Conservation (phyloP, 106 monocot species). For the Hemerocallis citrina region DNA sequence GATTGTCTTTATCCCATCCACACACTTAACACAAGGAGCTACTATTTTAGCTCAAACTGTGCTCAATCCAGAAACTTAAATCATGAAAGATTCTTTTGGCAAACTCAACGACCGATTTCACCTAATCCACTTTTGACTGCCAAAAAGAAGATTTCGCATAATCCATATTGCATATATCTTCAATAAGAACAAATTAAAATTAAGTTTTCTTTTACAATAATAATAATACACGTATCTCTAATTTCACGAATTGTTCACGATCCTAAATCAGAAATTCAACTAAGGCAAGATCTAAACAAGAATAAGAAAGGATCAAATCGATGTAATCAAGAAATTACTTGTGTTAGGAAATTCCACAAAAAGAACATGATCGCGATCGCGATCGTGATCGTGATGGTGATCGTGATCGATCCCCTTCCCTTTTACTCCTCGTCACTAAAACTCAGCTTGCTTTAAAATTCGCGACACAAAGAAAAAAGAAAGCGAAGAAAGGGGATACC, state of each 20-base stretch:
- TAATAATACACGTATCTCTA: not conserved
- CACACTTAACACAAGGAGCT: too few relatives aligned
- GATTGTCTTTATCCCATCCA: too few relatives aligned
- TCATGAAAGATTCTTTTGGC: too few relatives aligned
- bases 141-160: not conserved
- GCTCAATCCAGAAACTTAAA: too few relatives aligned
- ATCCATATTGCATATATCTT: not conserved
- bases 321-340: slow-evolving; percentile 1
- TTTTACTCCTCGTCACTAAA: too few relatives aligned
- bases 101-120: too few relatives aligned
- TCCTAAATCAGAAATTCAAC: not conserved
- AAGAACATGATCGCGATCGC: not conserved
- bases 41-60: too few relatives aligned
- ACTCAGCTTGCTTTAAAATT: too few relatives aligned
- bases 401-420: too few relatives aligned
- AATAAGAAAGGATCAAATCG: too few relatives aligned
- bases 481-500: not conserved
- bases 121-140: not conserved
- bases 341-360: slow-evolving; percentile 2
- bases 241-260: not conserved
- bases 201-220: not conserved
- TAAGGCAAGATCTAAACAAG: not conserved
- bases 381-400: too few relatives aligned
- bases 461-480: not conserved
- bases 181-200: not conserved